These are phyloP conservation scores for Laguncularia racemosa DNA, from an alignment of 345 rosid genomes.

Conservation along the genomic window DNA sequence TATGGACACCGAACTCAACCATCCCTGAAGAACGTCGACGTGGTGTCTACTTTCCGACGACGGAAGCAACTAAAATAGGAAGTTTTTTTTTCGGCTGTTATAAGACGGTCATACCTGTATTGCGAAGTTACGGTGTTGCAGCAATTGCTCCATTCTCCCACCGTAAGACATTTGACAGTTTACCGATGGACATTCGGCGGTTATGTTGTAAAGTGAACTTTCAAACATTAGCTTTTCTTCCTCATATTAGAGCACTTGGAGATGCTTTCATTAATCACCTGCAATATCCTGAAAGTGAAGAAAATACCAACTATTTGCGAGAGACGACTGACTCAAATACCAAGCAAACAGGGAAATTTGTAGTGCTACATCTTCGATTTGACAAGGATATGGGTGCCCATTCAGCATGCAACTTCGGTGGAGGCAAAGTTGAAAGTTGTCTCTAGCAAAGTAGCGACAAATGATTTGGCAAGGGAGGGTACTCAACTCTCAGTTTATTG, in stretches of 20 bases:
- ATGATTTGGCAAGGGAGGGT: conserved; percentile 93
- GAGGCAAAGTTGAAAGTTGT: conserved; percentile 92
- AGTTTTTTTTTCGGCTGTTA: no score
- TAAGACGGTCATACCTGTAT: no score
- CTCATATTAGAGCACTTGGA: conserved; percentile 72
- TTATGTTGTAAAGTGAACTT: conserved; percentile 96
- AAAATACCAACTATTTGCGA: conserved; percentile 26
- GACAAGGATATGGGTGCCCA: conserved; percentile 87
- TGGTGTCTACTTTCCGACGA: no score
- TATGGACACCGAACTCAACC: no score
- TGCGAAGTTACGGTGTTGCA: conserved; percentile 87
- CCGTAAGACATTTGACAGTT: conserved; percentile 78
- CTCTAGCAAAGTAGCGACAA: conserved; percentile 93
- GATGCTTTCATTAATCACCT: conserved; percentile 73
- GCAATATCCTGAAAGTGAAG: conserved; percentile 25
- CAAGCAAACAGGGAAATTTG: conserved; percentile 54
- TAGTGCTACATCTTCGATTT: conserved; percentile 85
- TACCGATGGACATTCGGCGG: conserved; percentile 61
- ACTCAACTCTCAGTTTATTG: conserved; percentile 85
- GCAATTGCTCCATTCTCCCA: conserved; percentile 95
- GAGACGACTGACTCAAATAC: conserved; percentile 28
- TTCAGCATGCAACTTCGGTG: conserved; percentile 95
- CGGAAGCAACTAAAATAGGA: no score
- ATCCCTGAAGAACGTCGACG: no score
- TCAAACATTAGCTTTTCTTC: conserved; percentile 73